Evolutionary conservation across 2,329 filamentous ascomycete genomes (phyloP), one percentile per base, ranked within the genome.

Genomic region (Phyllosticta citriasiana): DNA sequence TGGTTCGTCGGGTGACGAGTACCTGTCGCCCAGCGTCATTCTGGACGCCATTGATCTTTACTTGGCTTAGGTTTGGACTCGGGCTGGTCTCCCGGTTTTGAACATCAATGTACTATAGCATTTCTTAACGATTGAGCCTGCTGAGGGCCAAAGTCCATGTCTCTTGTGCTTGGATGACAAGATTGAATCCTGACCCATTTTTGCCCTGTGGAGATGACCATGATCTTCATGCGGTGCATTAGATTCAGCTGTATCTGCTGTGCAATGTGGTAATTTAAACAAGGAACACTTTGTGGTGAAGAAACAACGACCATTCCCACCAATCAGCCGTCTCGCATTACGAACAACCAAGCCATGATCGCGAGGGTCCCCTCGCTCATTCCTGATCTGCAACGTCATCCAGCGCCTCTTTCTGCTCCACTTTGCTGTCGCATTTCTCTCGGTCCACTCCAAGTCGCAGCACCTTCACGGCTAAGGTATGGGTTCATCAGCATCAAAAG

Each of bases 401-500:
- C 40, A 47, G 14, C 14, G 16, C 16, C n/a, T 47, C 40, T 47
- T 4, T 16, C 40, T 47, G 6, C 40, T n/a, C 40, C 40, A 47
- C n/a, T 47, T 47, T n/a, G 14, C 40, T 16, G 40, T 40, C 4
- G 14, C 40, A 47, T 47, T 47, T 47, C 40, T 47, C 40, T 47
- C 40, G 3, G 14, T 4, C 40, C 40, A n/a, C 12, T 6, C n/a
- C 40, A 6, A 16, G 40, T 47, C 40, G 14, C 25, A 4, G 7
- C 7, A 47, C n/a, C 16, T 33, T n/a, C n/a, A 40, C 53, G 16
- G 4, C 58, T 22, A 16, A 7, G 50, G 30, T 62, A 85, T 85
- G 83, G 83, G 83, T n/a, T 77, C 80, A 2, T 79, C 80, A n/a
- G 74, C 78, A 52, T 85, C 83, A 6, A 85, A 85, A 73, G 78